Evolutionary conservation across 2,329 filamentous ascomycete genomes (phyloP), one percentile per base, ranked within the genome.

Genomic region (Epichloe uncinata): DNA sequence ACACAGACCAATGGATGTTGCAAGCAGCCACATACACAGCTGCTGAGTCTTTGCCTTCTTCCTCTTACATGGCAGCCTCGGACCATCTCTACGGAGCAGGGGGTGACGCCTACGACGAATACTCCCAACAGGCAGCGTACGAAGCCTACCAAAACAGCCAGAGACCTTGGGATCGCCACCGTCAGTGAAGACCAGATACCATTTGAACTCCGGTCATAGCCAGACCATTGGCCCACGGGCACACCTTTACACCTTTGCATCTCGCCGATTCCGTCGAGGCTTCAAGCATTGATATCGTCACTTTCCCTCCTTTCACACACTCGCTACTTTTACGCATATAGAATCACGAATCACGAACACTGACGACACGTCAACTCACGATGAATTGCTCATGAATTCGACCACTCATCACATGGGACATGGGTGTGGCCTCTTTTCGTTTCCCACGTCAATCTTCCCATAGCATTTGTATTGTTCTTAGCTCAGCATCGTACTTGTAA

Each of bases 91-190:
- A 47, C 20, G 30, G 41, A 20, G 9, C 42, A 13, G 33, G 46
- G 46, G 15, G 9, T 7, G 11, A n/a, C 9, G 44, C 18, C 13
- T 44, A 43, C 30, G 22, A 13, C 38, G 34, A 50, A 20, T 50
- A 42, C 22, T 43, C 49, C 37, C n/a, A 43, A 4, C 43, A 50
- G 4, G 16, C 13, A 4, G 15, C 26, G 8, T 50, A 47, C 49
- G 44, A 43, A 6, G 45, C 40, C 12, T 50, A 47, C 20, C 48
- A 45, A n/a, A 16, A 50, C 16, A 22, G 38, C 22, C 38, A 44
- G 9, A 30, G 38, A 2, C 35, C 33, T 33, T 47, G 38, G 49
- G 15, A 22, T 15, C 35, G 16, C 20, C 15, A 11, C 42, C 48
- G 42, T 6, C 42, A 42, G 30, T 50, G 35, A 45, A 13, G 30